A percentile compares a stretch with the other conserved stretches of the same genome.
Conservation (phyloP, 257 asterid species). For the Lithospermum erythrorhizon region DNA sequence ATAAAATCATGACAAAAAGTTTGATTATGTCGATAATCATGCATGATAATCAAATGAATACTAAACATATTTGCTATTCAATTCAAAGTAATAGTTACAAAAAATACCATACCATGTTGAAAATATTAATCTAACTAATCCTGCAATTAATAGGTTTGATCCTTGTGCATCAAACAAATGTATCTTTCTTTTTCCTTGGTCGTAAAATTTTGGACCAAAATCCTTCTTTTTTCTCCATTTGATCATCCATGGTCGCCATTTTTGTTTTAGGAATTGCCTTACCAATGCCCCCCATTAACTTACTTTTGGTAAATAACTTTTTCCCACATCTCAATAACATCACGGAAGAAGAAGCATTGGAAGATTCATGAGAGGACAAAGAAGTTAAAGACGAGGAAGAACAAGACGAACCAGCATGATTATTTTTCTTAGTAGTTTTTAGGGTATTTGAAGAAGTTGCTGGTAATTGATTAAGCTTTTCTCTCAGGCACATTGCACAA, state of each 20-base stretch:
- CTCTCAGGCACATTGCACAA: conserved; percentile 52
- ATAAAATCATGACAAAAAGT: too few species aligned
- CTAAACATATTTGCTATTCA: neutral
- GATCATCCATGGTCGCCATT: neutral
- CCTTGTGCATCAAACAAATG: conserved; percentile 27
- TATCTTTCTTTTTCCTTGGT: conserved; percentile 20
- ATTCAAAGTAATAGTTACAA: neutral
- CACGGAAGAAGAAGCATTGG: conserved; percentile 25
- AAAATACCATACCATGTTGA: too few species aligned
- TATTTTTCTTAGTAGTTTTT: neutral
- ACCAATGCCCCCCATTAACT: conserved; percentile 16
- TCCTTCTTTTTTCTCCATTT: conserved; percentile 27
- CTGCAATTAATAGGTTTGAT: conserved; percentile 12
- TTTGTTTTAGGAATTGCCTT: too few species aligned
- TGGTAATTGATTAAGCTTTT: conserved; percentile 36
- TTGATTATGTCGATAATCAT: too few species aligned
- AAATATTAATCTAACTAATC: too few species aligned
- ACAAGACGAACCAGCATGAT: conserved; percentile 1
- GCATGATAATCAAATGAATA: too few species aligned
- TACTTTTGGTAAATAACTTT: conserved; percentile 41
- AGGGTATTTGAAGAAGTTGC: conserved; percentile 13
- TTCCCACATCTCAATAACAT: conserved; percentile 11
- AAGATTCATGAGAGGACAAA: conserved; percentile 37
- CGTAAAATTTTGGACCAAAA: conserved; percentile 55
- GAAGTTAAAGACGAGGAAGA: conserved; percentile 39